phyloP scores from a whole-genome alignment of 208 protist genomes.

The Leishmania aethiopica region DNA sequence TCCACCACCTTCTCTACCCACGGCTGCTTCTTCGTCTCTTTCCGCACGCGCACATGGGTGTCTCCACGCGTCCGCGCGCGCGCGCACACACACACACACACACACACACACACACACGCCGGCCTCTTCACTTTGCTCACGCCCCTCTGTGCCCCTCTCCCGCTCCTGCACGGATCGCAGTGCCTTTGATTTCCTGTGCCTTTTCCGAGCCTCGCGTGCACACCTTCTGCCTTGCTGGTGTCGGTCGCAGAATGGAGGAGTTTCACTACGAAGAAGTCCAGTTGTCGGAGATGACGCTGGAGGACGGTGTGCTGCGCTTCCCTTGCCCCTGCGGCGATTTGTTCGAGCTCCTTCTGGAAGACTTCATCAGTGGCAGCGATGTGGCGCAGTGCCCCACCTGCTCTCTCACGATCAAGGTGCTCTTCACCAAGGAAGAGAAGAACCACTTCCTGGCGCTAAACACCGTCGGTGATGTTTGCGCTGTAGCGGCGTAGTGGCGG shows the following conservation, averaged over 20 bases:
- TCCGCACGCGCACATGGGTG: neutral
- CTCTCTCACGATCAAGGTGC: conserved; percentile 85
- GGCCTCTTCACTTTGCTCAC: neutral
- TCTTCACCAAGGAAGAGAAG: conserved; percentile 68
- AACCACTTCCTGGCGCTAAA: conserved; percentile 35
- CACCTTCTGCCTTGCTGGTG: neutral
- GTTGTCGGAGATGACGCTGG: conserved; percentile 81
- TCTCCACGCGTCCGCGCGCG: neutral
- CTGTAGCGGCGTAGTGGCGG: conserved; percentile 30
- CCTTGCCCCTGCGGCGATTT: conserved; percentile 93
- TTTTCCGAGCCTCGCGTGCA: conserved; percentile 4
- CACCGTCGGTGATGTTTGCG: conserved; percentile 1
- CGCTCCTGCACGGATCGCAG: neutral
- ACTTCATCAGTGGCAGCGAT: conserved; percentile 71
- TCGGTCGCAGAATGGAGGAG: conserved; percentile 43
- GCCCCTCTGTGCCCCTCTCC: neutral
- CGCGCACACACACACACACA: neutral
- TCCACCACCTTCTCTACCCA: neutral
- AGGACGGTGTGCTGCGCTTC: conserved; percentile 75
- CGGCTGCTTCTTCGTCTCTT: neutral
- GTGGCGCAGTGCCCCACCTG: conserved; percentile 91
- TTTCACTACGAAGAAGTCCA: conserved; percentile 92
- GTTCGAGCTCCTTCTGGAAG: conserved; percentile 82
- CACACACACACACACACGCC: neutral
- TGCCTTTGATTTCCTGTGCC: neutral